Evolutionary conservation across 2,329 filamentous ascomycete genomes (phyloP), one percentile per base, ranked within the genome.

Genomic region (Talaromyces sp.): DNA sequence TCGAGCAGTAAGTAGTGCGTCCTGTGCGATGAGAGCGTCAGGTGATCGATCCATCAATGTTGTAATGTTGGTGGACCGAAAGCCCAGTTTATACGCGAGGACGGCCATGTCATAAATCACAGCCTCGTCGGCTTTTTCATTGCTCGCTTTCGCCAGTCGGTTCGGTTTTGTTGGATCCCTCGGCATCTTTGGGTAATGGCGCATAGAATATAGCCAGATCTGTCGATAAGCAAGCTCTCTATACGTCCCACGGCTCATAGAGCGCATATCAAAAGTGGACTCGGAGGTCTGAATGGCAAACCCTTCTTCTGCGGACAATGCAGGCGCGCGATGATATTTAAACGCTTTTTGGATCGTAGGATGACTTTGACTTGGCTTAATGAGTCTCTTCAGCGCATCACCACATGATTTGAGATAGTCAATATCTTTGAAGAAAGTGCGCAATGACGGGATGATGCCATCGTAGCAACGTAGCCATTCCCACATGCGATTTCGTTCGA

Each of bases 401-500:
- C 25, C 59, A 19, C 25, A 28, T 28, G 25, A 28, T 28, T 28
- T 28, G 25, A 28, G 25, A 28, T 28, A 28, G 25, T 28, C 25
- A 28, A 28, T 28, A 28, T 28, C 25, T 28, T 28, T 28, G 7
- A 28, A 28, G 25, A 28, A 28, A 28, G 25, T 28, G 25, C 25
- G 25, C 25, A 28, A 28, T 28, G 25, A 28, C 25, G 25, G 25
- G 25, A 28, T 28, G 25, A 28, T 28, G 25, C 25, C 25, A 28
- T 28, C 25, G 25, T 60, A 60, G 15, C 56, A 62, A 48, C 60
- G 62, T 40, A 74, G 37, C 48, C 63, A 60, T 31, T 58, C 53
- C 66, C 59, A 76, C 22, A 75, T 73, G n/a, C 46, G 56, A 17
- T 63, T 54, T 58, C 69, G 62, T 55, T 73, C 66, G 19, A 57